Evolutionary conservation across 1,284 basidiomycete species (phyloP), one percentile per base, ranked within the genome.

Genomic region (Ganoderma lucidum): DNA sequence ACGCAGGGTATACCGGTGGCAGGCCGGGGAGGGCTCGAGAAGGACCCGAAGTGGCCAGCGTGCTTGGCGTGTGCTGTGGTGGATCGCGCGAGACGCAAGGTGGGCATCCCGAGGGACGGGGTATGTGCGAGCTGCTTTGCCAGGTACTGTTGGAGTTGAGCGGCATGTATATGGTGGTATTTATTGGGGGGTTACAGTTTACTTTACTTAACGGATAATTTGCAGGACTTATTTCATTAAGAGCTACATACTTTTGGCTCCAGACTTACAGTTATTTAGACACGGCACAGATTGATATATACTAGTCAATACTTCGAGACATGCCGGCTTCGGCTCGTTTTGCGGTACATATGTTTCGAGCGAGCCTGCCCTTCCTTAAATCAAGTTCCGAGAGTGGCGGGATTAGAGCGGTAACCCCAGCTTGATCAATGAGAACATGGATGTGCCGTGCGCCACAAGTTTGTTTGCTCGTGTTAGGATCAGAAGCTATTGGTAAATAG

Each of bases 21-120:
- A 48, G 58, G 3, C 58, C 6, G 14, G 39, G 9, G 39, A 12
- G 39, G 59, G 9, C 39, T 42, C 23, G 23, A 61, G 59, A 76
- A 77, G 10, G 85, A 86, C 48, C 75, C 76, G 1, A 76, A 83
- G 48, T 87, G 83, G 83, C 79, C 82, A 0, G 80, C 81, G 66
- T 86, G 85, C 64, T 67, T 86, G 45, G 82, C 84, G 30, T 86
- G 84, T 60, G 84, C 83, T 0, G 74, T 84, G 14, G 81, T 83
- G 4, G 85, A 86, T 44, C 79, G 84, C 41, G 78, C 80, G 17
- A 75, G 85, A 2, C 74, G 73, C 10, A 66, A 78, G 51, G 58
- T 70, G 28, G 77, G 80, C 1, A 72, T 76, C 37, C 15, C n/a
- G 42, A 72, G 83, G 63, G 79, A 74, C 1, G 83, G 83, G n/a